Evolutionary conservation across 306 rosid species (phyloP).

Genomic region (Sophora flavescens): DNA sequence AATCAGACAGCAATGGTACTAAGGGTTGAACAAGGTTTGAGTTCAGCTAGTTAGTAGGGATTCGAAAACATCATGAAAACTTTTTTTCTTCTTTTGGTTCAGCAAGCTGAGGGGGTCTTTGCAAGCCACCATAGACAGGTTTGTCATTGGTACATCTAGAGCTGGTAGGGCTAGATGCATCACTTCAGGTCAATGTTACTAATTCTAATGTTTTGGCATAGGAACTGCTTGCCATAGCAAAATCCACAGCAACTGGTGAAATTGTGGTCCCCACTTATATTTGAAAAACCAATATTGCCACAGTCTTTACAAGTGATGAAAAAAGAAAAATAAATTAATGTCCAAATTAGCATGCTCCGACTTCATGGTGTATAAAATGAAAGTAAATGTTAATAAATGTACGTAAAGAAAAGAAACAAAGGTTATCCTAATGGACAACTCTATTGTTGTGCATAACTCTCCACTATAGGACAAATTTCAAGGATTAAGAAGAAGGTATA

Average conservation of each 20-base stretch:
- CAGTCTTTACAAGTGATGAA: slow-evolving; percentile 67
- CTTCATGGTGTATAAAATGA: slow-evolving; percentile 3
- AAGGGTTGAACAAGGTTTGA: slow-evolving; percentile 3
- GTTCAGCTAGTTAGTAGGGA: neutral
- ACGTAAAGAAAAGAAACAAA: neutral
- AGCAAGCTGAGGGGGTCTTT: slow-evolving; percentile 58
- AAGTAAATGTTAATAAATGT: neutral
- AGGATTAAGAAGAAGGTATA: slow-evolving; percentile 12
- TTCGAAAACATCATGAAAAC: slow-evolving; percentile 10
- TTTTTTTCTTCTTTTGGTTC: neutral
- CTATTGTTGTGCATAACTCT: neutral
- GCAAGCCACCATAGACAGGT: slow-evolving; percentile 51
- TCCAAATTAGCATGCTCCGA: slow-evolving; percentile 24
- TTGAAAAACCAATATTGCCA: slow-evolving; percentile 45
- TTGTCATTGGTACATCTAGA: slow-evolving; percentile 57
- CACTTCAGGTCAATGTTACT: slow-evolving; percentile 53
- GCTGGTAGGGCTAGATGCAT: slow-evolving; percentile 24
- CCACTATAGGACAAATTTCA: neutral
- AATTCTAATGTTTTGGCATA: slow-evolving; percentile 61
- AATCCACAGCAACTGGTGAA: slow-evolving; percentile 56
- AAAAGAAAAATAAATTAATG: slow-evolving; percentile 42
- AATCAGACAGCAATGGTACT: neutral
- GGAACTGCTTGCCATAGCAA: slow-evolving; percentile 69
- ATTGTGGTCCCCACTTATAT: slow-evolving; percentile 65
- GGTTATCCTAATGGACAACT: neutral